These are phyloP conservation scores for Xylaria intraflava DNA, from an alignment of 495 filamentous ascomycete species.

Conservation along the genomic window DNA sequence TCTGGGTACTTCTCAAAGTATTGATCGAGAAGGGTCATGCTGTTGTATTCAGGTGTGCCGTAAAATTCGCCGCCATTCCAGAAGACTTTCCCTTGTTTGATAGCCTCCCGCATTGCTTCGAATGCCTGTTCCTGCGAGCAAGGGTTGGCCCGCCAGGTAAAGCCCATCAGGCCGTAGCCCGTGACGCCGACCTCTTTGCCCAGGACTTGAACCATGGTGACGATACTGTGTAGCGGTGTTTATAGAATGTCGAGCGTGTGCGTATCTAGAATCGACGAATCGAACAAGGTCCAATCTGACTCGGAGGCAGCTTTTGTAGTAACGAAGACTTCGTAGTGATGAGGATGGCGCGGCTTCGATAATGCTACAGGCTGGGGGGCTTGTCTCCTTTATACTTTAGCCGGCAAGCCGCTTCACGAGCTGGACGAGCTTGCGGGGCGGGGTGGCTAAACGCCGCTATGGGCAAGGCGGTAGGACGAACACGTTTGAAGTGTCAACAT, in stretches of 20 bases:
- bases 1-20: constrained; percentile 65
- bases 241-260: not conserved
- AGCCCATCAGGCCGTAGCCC: constrained; percentile 58
- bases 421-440: too few relatives aligned
- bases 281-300: too few relatives aligned
- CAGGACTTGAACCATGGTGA: constrained; percentile 42
- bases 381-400: not conserved
- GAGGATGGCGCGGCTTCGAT: not conserved
- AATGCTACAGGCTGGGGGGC: not conserved
- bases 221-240: not conserved
- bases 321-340: not conserved
- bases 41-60: constrained; percentile 63
- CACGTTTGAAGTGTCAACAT: too few relatives aligned
- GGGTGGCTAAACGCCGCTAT: too few relatives aligned
- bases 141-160: constrained; percentile 65
- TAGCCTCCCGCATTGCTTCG: constrained; percentile 58
- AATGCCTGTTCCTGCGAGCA: constrained; percentile 57
- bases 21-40: constrained; percentile 53
- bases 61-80: constrained; percentile 84
- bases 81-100: constrained; percentile 59
- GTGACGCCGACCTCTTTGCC: constrained; percentile 48
- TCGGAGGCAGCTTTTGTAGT: too few relatives aligned
- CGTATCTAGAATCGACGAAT: not conserved
- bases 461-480: too few relatives aligned
- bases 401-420: too few relatives aligned